phyloP scores from a whole-genome alignment of 2,329 filamentous ascomycete species.

The Cladobotryum protrusum region DNA sequence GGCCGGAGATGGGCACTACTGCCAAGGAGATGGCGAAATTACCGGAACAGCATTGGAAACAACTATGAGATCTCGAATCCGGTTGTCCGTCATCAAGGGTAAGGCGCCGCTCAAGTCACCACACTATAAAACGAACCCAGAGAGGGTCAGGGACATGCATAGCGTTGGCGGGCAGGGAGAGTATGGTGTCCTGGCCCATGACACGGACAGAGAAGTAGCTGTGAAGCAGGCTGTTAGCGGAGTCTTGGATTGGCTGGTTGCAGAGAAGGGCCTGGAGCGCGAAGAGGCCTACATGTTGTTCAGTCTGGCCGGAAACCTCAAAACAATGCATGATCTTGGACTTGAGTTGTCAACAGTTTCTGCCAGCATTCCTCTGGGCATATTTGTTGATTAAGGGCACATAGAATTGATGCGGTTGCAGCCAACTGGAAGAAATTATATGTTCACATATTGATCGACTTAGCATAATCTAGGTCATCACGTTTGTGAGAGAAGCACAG shows the following conservation, averaged over 20 bases:
- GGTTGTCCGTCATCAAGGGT: slow-evolving; percentile 42
- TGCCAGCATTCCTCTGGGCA: slow-evolving; percentile 3
- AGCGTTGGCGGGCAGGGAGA: slow-evolving; percentile 16
- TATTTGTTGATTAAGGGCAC: not conserved
- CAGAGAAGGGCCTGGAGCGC: slow-evolving; percentile 38
- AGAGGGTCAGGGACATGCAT: slow-evolving; percentile 3
- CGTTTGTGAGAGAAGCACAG: too few relatives aligned
- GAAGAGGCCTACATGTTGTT: slow-evolving; percentile 47
- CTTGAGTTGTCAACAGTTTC: slow-evolving; percentile 1
- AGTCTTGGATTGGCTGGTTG: slow-evolving; percentile 43
- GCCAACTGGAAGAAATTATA: too few relatives aligned
- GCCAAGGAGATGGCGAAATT: slow-evolving; percentile 49
- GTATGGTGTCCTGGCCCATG: slow-evolving; percentile 43
- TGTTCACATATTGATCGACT: too few relatives aligned
- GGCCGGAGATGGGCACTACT: slow-evolving; percentile 49
- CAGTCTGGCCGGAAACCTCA: slow-evolving; percentile 44
- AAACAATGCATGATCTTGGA: slow-evolving; percentile 29
- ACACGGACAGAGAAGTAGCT: slow-evolving; percentile 41
- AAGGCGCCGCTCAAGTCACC: slow-evolving; percentile 41
- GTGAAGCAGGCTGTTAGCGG: slow-evolving; percentile 41
- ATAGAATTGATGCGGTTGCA: too few relatives aligned
- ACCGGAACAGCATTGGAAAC: slow-evolving; percentile 53
- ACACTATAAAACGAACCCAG: slow-evolving; percentile 35
- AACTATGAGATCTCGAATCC: slow-evolving; percentile 41
- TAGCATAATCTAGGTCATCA: too few relatives aligned